Conservation (phyloP, 2,329 filamentous ascomycete species). For the Aaosphaeria arxii region DNA sequence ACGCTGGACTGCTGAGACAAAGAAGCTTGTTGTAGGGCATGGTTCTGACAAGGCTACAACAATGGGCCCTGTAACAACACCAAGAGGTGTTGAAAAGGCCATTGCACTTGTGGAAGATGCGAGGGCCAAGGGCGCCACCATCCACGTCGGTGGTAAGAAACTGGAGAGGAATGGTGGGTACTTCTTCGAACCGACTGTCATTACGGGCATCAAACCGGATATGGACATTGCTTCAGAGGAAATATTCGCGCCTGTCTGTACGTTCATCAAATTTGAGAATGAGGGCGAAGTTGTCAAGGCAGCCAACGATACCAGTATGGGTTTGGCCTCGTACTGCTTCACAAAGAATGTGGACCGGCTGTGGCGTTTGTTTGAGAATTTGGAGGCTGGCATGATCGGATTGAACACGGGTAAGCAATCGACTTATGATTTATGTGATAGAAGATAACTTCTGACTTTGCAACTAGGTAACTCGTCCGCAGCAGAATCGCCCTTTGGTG, state of each 20-base stretch:
- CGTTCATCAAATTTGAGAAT: constrained; percentile 62
- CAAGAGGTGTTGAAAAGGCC: constrained; percentile 56
- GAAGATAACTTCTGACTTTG: constrained; percentile 4
- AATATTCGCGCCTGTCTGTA: constrained; percentile 63
- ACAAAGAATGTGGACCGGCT: constrained; percentile 65
- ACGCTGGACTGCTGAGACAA: constrained; percentile 51
- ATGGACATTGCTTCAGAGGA: constrained; percentile 61
- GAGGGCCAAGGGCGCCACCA: constrained; percentile 57
- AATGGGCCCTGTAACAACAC: constrained; percentile 60
- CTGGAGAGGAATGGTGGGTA: constrained; percentile 53
- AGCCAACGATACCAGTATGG: constrained; percentile 63
- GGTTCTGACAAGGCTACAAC: constrained; percentile 56
- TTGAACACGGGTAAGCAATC: constrained; percentile 54
- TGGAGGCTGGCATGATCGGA: constrained; percentile 69
- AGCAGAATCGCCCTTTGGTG: constrained; percentile 65
- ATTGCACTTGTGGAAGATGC: constrained; percentile 63
- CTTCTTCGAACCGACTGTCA: constrained; percentile 68
- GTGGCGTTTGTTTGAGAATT: constrained; percentile 64
- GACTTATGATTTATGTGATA: background rate
- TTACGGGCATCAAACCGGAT: constrained; percentile 56
- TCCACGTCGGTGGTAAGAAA: constrained; percentile 60
- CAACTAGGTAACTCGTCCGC: constrained; percentile 58
- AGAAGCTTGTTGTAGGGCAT: constrained; percentile 59
- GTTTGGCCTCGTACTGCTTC: constrained; percentile 65
- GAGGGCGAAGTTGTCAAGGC: constrained; percentile 61